Evolutionary conservation across 75 land plant genomes (phyloP), one percentile per base, ranked within the genome.

Genomic region (Chamaecyparis obtusa): DNA sequence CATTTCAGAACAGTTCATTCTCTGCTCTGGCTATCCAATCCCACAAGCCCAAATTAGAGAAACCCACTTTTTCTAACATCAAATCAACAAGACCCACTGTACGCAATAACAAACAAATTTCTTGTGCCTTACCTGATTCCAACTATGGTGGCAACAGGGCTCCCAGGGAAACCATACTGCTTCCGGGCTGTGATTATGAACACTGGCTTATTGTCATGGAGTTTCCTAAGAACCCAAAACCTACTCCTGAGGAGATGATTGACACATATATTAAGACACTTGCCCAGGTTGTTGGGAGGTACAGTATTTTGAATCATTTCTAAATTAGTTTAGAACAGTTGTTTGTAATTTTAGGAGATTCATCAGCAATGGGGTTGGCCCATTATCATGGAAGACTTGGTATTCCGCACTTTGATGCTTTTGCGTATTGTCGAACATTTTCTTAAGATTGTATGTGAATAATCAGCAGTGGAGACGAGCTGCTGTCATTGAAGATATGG

Each of bases 131-230:
- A 1, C 87, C 89, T 4, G 89, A 93, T 88, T 87, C 84, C 83
- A 69, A 92, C 72, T 86, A 88, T 85, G 60, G 89, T 82, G 83
- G 88, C 87, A 88, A 88, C 87, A 89, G 83, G 64, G 92, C 92
- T 71, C 92, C 87, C 48, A 88, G 87, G 83, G 95, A 95, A 88
- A 93, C 94, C 44, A 93, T 95, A 3, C 86, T 92, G 88, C 88
- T 95, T 15, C 96, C 96, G 1, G 96, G 96, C 14, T 95, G 96
- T 83, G 96, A 95, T 71, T 95, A 93, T 84, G 94, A 93, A 75
- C 96, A 95, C 85, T 95, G 96, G 96, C 93, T 95, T 14, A 95
- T 95, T 43, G 96, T 95, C 35, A 93, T 95, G 96, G 96, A 95
- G 93, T 93, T 93, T 85, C 95, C 96, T 69, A 92, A 92, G 60